Conservation (phyloP, 768 basidiomycete species). For the Mycena leptocephala region DNA sequence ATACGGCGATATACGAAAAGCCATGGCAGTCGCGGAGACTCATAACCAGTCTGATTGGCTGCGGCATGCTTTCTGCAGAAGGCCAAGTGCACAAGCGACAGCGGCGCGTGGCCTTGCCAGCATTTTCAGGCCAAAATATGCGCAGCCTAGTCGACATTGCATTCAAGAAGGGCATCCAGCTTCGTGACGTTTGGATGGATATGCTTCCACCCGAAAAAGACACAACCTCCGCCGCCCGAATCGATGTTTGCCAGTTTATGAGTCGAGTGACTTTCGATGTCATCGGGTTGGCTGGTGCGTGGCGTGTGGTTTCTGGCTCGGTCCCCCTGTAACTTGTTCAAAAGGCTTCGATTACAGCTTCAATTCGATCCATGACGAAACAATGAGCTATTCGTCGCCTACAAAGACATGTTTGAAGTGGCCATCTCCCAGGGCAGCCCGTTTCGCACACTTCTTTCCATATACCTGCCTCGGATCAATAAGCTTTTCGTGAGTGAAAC, state of each 20-base stretch:
- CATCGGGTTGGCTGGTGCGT: slow-evolving; percentile 88
- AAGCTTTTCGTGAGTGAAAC: slow-evolving; percentile 69
- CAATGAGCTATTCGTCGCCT: slow-evolving; percentile 84
- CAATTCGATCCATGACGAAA: slow-evolving; percentile 85
- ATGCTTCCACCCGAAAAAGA: slow-evolving; percentile 52
- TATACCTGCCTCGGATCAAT: slow-evolving; percentile 74
- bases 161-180: slow-evolving; percentile 76
- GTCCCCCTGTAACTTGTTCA: not conserved
- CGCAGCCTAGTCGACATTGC: slow-evolving; percentile 81
- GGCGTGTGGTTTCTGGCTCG: not conserved
- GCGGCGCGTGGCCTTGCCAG: slow-evolving; percentile 82
- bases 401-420: slow-evolving; percentile 89
- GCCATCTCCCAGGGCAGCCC: slow-evolving; percentile 72
- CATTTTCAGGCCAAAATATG: slow-evolving; percentile 87
- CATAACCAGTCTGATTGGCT: slow-evolving; percentile 86
- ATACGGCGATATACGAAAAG: slow-evolving; percentile 85
- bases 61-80: slow-evolving; percentile 87
- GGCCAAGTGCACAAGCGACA: slow-evolving; percentile 87
- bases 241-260: slow-evolving; percentile 89
- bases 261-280: slow-evolving; percentile 92
- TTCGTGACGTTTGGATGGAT: slow-evolving; percentile 74
- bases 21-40: slow-evolving; percentile 85
- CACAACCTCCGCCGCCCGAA: slow-evolving; percentile 50
- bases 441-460: slow-evolving; percentile 62
- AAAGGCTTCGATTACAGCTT: slow-evolving; percentile 91